phyloP scores from a whole-genome alignment of 345 rosid genomes.

The Bretschneidera sinensis region DNA sequence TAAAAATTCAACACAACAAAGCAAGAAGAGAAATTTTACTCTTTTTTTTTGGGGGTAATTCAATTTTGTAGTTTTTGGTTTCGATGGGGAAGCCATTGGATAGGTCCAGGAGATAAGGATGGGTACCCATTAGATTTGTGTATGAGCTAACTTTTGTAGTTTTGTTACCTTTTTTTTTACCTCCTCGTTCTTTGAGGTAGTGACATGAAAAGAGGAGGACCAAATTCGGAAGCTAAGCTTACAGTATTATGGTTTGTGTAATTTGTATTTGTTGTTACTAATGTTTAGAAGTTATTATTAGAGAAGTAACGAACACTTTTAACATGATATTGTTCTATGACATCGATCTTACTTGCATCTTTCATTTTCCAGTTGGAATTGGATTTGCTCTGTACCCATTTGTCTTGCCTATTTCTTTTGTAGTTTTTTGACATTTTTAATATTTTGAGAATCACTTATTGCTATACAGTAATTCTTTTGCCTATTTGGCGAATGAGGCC shows the following conservation, averaged over 20 bases:
- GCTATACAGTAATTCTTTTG: too few species aligned
- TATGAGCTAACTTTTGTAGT: neutral
- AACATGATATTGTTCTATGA: neutral
- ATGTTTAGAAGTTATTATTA: neutral
- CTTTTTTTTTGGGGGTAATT: neutral
- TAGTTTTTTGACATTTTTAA: too few species aligned
- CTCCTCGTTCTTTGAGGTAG: neutral
- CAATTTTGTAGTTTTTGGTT: neutral
- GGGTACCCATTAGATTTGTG: neutral
- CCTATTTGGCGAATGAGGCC: too few species aligned
- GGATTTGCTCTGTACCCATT: too few species aligned
- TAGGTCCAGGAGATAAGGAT: neutral
- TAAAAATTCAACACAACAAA: neutral
- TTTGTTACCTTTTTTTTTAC: neutral
- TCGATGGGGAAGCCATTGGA: conserved; percentile 1
- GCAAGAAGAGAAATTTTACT: neutral
- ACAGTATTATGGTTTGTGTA: neutral
- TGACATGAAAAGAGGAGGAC: neutral
- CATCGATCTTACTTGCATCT: neutral
- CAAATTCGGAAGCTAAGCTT: neutral
- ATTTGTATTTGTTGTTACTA: neutral
- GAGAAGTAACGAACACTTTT: neutral
- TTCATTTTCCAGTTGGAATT: too few species aligned
- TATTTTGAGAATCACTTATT: too few species aligned
- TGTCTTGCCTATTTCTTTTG: too few species aligned